Percentiles rank a stretch among this genome's conserved stretches.
These are phyloP conservation scores for Stagonosporopsis vannaccii DNA, from an alignment of 2,329 filamentous ascomycete genomes.

Conservation along the genomic window DNA sequence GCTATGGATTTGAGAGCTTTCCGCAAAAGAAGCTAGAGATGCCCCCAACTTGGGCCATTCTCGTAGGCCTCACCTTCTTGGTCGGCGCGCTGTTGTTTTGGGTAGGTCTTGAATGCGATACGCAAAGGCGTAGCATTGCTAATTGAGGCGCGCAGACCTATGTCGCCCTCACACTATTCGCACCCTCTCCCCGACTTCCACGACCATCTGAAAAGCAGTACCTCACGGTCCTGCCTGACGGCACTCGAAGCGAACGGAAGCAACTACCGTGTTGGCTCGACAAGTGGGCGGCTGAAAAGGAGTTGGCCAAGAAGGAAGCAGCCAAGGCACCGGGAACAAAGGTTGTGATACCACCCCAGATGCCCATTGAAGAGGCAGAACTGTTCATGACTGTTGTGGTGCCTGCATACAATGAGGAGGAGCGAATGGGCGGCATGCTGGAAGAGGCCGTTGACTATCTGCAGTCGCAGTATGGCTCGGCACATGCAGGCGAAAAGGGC, in stretches of 20 bases:
- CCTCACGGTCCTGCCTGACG: slow-evolving; percentile 74
- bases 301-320: slow-evolving; percentile 46
- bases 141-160: slow-evolving; percentile 61
- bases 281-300: slow-evolving; percentile 69
- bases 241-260: slow-evolving; percentile 62
- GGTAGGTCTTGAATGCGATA: slow-evolving; percentile 28
- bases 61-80: slow-evolving; percentile 35
- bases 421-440: slow-evolving; percentile 81
- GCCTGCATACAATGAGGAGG: slow-evolving; percentile 93
- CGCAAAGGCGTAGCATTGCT: slow-evolving; percentile 1
- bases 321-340: slow-evolving; percentile 33
- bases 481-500: slow-evolving; percentile 56
- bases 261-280: slow-evolving; percentile 88
- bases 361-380: slow-evolving; percentile 74
- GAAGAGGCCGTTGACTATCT: slow-evolving; percentile 91
- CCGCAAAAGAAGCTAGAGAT: slow-evolving; percentile 33
- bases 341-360: slow-evolving; percentile 44
- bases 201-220: slow-evolving; percentile 84
- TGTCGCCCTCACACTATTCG: slow-evolving; percentile 73
- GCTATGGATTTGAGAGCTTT: slow-evolving; percentile 40
- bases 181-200: slow-evolving; percentile 78
- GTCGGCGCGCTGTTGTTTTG: slow-evolving; percentile 37
- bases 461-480: slow-evolving; percentile 74
- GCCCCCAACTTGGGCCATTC: slow-evolving; percentile 44
- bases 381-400: slow-evolving; percentile 92